Conservation (phyloP, 2,329 filamentous ascomycete genomes). For the Paracamarosporium sp. region DNA sequence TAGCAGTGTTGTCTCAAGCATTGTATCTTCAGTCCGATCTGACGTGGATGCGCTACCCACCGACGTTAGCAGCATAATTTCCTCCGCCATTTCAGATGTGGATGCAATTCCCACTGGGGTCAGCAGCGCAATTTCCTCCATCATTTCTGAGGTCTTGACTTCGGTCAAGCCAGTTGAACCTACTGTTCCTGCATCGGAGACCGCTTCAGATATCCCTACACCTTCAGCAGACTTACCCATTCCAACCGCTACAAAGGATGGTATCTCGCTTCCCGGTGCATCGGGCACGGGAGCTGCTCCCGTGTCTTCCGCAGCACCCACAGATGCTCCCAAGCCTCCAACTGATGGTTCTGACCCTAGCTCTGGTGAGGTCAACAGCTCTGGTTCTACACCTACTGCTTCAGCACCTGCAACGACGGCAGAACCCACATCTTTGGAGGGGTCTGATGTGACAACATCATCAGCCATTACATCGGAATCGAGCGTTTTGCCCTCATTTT, state of each 20-base stretch:
- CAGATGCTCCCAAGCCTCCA: background rate
- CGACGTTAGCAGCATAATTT: slow-evolving; percentile 5
- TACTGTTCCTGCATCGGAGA: slow-evolving; percentile 5
- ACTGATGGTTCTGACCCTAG: background rate
- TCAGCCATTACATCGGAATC: background rate
- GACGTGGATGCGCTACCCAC: slow-evolving; percentile 3
- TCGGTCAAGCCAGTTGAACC: background rate
- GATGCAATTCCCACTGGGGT: slow-evolving; percentile 6
- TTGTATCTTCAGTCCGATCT: slow-evolving; percentile 3
- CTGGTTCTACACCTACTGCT: background rate
- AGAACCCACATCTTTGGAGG: background rate
- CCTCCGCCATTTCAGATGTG: slow-evolving; percentile 1
- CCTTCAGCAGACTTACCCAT: background rate
- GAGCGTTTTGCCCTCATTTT: slow-evolving; percentile 1
- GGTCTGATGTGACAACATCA: background rate
- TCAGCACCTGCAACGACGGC: background rate
- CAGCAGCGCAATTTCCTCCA: slow-evolving; percentile 1
- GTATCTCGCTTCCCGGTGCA: slow-evolving; percentile 12
- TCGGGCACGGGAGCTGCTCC: slow-evolving; percentile 11
- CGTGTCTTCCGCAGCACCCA: background rate
- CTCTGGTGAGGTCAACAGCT: background rate
- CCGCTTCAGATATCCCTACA: background rate
- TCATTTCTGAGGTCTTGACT: background rate
- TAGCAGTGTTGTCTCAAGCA: background rate
- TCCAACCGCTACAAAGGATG: background rate